Evolutionary conservation across 768 basidiomycete species (phyloP).

Genomic region (Termitomyces sp.): DNA sequence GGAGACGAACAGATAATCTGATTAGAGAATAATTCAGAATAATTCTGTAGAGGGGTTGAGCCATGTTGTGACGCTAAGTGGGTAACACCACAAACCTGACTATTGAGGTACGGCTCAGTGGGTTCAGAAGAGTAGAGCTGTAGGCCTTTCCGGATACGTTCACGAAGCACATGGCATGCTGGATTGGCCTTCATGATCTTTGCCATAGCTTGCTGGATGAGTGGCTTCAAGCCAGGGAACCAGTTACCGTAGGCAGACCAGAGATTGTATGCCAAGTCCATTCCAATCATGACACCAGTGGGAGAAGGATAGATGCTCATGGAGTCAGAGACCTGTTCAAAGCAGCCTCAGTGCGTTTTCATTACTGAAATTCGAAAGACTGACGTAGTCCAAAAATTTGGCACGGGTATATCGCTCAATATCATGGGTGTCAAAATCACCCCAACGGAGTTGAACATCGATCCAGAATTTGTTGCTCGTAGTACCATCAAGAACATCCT

Average conservation of each 20-base stretch:
- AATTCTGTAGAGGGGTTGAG: constrained; percentile 48
- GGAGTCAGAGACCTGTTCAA: constrained; percentile 78
- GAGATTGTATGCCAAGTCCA: constrained; percentile 97
- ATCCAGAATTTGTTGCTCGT: constrained; percentile 99
- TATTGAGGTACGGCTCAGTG: constrained; percentile 98
- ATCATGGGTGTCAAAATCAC: constrained; percentile 98
- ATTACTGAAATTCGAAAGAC: constrained; percentile 20
- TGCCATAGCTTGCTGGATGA: constrained; percentile 98
- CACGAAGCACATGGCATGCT: constrained; percentile 93
- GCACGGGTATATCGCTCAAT: constrained; percentile 98
- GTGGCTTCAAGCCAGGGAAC: constrained; percentile 98
- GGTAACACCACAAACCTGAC: constrained; percentile 49
- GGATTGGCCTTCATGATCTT: constrained; percentile 99
- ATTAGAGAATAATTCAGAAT: constrained; percentile 95
- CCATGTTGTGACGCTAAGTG: background rate
- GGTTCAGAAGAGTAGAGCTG: constrained; percentile 99
- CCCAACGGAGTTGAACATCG: constrained; percentile 93
- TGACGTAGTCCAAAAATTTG: constrained; percentile 96
- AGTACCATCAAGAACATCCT: constrained; percentile 96
- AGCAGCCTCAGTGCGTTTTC: background rate
- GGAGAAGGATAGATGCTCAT: constrained; percentile 99
- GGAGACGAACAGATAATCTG: constrained; percentile 82
- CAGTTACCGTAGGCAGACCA: constrained; percentile 99
- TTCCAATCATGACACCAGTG: constrained; percentile 97
- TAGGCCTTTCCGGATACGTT: constrained; percentile 97